phyloP scores from a whole-genome alignment of 1,284 basidiomycete genomes.

The Veloporphyrellus conicus region DNA sequence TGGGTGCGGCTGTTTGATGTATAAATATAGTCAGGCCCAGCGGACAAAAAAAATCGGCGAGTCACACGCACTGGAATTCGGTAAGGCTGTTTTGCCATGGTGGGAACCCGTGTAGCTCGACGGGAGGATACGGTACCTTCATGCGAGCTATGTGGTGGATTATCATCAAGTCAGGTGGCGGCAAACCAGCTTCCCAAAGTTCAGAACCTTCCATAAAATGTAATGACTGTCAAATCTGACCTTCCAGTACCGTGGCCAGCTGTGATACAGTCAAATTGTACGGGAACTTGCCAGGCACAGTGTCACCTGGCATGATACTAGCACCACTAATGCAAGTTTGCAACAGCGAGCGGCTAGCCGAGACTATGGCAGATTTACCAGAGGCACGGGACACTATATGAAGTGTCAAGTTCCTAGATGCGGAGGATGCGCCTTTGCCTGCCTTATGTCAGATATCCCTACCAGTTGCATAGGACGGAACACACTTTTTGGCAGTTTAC shows the following conservation, averaged over 20 bases:
- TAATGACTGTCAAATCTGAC: constrained; percentile 34
- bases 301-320: constrained; percentile 2
- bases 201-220: constrained; percentile 6
- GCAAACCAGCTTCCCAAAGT: constrained; percentile 43
- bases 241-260: constrained; percentile 55
- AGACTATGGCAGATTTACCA: constrained; percentile 50
- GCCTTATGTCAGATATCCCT: constrained; percentile 10
- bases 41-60: not conserved
- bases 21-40: constrained; percentile 5
- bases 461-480: not conserved
- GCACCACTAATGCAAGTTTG: constrained; percentile 6
- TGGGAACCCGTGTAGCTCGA: constrained; percentile 69
- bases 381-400: constrained; percentile 46
- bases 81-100: constrained; percentile 75
- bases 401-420: constrained; percentile 34
- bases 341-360: constrained; percentile 39
- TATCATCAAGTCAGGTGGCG: constrained; percentile 71
- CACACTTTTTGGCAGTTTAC: constrained; percentile 24
- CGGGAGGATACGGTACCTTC: constrained; percentile 38
- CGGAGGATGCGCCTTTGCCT: constrained; percentile 8
- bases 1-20: constrained; percentile 23
- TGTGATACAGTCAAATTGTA: constrained; percentile 42
- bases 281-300: constrained; percentile 7
- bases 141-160: constrained; percentile 52
- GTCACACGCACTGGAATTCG: constrained; percentile 61